Evolutionary conservation across 192 early-diverging fungal genomes (phyloP).

Genomic region (Podila epicladia): DNA sequence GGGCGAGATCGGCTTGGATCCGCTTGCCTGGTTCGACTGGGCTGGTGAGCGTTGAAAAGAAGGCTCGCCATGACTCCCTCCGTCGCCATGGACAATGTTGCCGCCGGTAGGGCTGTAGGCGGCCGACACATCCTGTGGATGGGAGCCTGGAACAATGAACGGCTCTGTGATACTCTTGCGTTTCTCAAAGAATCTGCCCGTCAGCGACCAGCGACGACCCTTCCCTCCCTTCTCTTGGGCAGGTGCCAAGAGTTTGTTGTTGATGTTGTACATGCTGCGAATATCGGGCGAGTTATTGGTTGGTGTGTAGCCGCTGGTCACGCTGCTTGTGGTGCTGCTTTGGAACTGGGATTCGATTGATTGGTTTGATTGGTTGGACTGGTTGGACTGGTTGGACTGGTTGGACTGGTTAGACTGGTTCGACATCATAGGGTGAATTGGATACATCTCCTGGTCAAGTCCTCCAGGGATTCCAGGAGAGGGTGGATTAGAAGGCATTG

Average conservation of each 20-base stretch:
- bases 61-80: background rate
- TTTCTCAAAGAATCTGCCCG: slow-evolving; percentile 1
- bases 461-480: background rate
- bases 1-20: slow-evolving; percentile 2
- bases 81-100: background rate
- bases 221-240: background rate
- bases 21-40: background rate
- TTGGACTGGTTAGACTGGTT: background rate
- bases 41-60: background rate
- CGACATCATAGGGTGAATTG: background rate
- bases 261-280: too few species aligned
- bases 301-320: background rate
- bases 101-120: background rate
- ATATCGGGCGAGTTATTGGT: background rate
- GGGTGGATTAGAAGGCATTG: too few species aligned
- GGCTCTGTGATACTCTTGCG: background rate
- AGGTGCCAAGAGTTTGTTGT: background rate
- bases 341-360: background rate
- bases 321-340: background rate
- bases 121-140: background rate
- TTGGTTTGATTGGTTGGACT: background rate
- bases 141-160: background rate
- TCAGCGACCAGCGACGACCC: background rate
- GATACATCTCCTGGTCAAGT: background rate
- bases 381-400: background rate